These are phyloP conservation scores for Blastomyces emzantsi DNA, from an alignment of 2,329 filamentous ascomycete genomes.

Conservation along the genomic window DNA sequence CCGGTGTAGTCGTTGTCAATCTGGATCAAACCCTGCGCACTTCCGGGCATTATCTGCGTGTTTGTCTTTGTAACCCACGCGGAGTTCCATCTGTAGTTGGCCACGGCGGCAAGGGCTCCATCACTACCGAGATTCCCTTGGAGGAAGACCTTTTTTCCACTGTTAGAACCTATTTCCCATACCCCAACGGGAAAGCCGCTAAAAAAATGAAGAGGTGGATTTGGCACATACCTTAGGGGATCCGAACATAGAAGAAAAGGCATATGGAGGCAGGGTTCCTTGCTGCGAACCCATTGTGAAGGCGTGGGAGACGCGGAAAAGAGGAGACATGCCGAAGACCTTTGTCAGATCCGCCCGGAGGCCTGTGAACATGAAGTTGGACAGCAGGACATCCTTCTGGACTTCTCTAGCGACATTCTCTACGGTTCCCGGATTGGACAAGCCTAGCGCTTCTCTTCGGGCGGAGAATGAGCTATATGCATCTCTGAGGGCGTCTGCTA, in stretches of 20 bases:
- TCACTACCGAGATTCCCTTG: slow-evolving; percentile 96
- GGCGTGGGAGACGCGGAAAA: slow-evolving; percentile 97
- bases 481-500: slow-evolving; percentile 62
- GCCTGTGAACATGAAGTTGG: slow-evolving; percentile 94
- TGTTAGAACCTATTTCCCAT: slow-evolving; percentile 12
- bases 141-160: slow-evolving; percentile 64
- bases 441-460: slow-evolving; percentile 74
- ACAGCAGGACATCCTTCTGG: slow-evolving; percentile 90
- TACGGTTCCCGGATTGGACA: slow-evolving; percentile 86
- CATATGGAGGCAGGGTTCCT: slow-evolving; percentile 76
- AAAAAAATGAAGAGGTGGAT: background rate
- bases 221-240: slow-evolving; percentile 66
- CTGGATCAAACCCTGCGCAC: slow-evolving; percentile 76
- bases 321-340: slow-evolving; percentile 82
- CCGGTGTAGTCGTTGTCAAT: slow-evolving; percentile 95
- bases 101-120: slow-evolving; percentile 73
- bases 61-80: slow-evolving; percentile 78
- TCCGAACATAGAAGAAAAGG: slow-evolving; percentile 87
- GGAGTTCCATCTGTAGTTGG: slow-evolving; percentile 84
- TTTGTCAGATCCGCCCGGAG: slow-evolving; percentile 95
- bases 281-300: slow-evolving; percentile 80
- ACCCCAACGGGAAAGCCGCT: background rate
- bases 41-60: slow-evolving; percentile 70
- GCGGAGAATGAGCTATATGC: slow-evolving; percentile 74
- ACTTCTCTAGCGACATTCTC: slow-evolving; percentile 87